Percentiles rank a stretch among this genome's conserved stretches.
Evolutionary conservation across 352 stramenopile genomes (phyloP).

Genomic region (Phytopythium helicoides): DNA sequence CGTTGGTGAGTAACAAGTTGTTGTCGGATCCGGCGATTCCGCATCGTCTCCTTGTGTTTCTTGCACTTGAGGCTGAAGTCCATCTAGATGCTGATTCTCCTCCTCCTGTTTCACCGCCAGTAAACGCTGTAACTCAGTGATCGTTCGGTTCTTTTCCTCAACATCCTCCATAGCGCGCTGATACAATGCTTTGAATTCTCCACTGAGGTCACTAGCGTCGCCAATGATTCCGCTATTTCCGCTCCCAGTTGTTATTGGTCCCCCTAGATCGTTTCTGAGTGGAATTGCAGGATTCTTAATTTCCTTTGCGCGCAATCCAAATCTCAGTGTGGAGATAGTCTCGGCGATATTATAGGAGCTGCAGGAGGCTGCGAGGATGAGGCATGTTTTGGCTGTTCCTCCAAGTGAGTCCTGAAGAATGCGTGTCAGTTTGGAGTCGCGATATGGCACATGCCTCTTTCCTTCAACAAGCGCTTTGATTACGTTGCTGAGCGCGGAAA

Average conservation of each 20-base stretch:
- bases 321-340: conserved; percentile 76
- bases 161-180: conserved; percentile 65
- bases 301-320: conserved; percentile 70
- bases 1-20: too few relatives aligned
- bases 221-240: conserved; percentile 5
- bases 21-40: too few relatives aligned
- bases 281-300: conserved; percentile 72
- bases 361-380: conserved; percentile 93
- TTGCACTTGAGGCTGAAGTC: conserved; percentile 8
- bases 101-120: conserved; percentile 34
- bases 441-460: conserved; percentile 75
- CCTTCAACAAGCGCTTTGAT: conserved; percentile 79
- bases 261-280: conserved; percentile 36
- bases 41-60: too few relatives aligned
- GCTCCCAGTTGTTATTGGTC: too few relatives aligned
- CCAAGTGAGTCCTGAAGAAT: conserved; percentile 89
- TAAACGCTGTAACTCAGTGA: conserved; percentile 57
- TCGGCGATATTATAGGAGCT: conserved; percentile 80
- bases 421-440: conserved; percentile 85
- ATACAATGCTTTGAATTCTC: conserved; percentile 77
- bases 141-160: conserved; percentile 65
- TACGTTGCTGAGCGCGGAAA: conserved; percentile 82
- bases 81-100: conserved; percentile 25
- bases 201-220: conserved; percentile 27
- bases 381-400: conserved; percentile 92